Percentiles rank a stretch among this genome's conserved stretches.
These are phyloP conservation scores for Phytophthora ohioensis DNA, from an alignment of 352 stramenopile genomes.

Conservation along the genomic window DNA sequence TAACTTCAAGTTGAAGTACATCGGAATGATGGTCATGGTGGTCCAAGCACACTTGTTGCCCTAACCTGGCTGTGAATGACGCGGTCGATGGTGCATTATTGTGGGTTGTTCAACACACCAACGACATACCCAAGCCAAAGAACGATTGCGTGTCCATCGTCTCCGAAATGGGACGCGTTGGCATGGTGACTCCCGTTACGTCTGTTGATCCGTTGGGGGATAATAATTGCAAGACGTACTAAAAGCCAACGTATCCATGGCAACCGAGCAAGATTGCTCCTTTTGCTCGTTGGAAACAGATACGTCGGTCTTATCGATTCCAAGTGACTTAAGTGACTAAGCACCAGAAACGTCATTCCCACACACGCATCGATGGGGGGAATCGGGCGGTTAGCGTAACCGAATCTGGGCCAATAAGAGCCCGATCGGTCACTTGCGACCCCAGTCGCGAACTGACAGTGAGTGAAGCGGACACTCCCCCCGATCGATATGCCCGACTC, in stretches of 20 bases:
- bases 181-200: background rate
- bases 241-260: background rate
- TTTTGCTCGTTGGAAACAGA: too few species aligned
- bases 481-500: slow-evolving; percentile 15
- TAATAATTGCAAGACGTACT: background rate
- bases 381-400: slow-evolving; percentile 21
- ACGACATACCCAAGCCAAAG: too few species aligned
- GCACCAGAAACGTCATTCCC: background rate
- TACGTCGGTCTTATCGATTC: too few species aligned
- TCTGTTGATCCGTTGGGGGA: background rate
- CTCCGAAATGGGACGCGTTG: too few species aligned
- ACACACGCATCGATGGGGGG: slow-evolving; percentile 7
- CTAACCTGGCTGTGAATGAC: too few species aligned
- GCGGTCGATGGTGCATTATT: too few species aligned
- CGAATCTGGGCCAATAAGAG: slow-evolving; percentile 31
- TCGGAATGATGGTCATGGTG: slow-evolving; percentile 10
- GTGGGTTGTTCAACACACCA: too few species aligned
- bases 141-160: too few species aligned
- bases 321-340: too few species aligned
- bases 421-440: slow-evolving; percentile 24
- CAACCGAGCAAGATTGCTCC: background rate
- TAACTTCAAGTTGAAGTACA: slow-evolving; percentile 35
- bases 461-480: background rate
- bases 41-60: too few species aligned
- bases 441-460: slow-evolving; percentile 28